Percentiles rank a stretch among this genome's conserved stretches.
Conservation (phyloP, 805 yeast species). For the Saccharomycopsis babjevae region DNA sequence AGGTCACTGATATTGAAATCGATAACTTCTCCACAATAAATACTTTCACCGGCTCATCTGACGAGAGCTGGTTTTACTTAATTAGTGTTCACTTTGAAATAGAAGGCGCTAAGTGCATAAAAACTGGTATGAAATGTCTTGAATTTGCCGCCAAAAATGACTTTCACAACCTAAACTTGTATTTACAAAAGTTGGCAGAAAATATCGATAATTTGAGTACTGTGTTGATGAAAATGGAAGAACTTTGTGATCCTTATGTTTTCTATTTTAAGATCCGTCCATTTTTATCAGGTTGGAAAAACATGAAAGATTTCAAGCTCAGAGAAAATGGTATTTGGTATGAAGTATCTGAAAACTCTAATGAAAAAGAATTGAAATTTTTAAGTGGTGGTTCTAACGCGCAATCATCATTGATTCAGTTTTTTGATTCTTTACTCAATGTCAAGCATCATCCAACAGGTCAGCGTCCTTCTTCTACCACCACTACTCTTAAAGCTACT, state of each 20-base stretch:
- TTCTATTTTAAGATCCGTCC: slow-evolving; percentile 84
- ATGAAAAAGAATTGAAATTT: slow-evolving; percentile 10
- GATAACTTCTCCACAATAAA: slow-evolving; percentile 67
- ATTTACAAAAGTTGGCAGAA: slow-evolving; percentile 61
- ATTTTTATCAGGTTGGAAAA: slow-evolving; percentile 87
- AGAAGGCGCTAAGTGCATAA: slow-evolving; percentile 64
- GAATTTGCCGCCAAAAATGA: slow-evolving; percentile 41
- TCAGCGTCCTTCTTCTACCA: slow-evolving; percentile 30
- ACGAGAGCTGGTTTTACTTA: slow-evolving; percentile 89
- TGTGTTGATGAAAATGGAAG: slow-evolving; percentile 73
- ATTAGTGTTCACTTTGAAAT: slow-evolving; percentile 82
- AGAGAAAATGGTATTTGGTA: slow-evolving; percentile 65
- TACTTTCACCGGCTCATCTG: slow-evolving; percentile 84
- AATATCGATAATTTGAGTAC: slow-evolving; percentile 64
- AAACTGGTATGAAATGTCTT: slow-evolving; percentile 59
- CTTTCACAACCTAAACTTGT: slow-evolving; percentile 29
- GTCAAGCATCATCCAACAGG: slow-evolving; percentile 79
- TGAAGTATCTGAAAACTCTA: slow-evolving; percentile 27
- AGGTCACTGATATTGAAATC: slow-evolving; percentile 37
- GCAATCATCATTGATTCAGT: slow-evolving; percentile 82
- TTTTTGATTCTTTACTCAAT: slow-evolving; percentile 65
- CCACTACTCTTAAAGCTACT: slow-evolving; percentile 4
- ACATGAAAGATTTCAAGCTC: slow-evolving; percentile 80
- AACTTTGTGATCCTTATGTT: slow-evolving; percentile 89
- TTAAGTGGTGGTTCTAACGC: slow-evolving; percentile 88